Conservation (phyloP, 257 asterid genomes). For the Nicotiana otophora region DNA sequence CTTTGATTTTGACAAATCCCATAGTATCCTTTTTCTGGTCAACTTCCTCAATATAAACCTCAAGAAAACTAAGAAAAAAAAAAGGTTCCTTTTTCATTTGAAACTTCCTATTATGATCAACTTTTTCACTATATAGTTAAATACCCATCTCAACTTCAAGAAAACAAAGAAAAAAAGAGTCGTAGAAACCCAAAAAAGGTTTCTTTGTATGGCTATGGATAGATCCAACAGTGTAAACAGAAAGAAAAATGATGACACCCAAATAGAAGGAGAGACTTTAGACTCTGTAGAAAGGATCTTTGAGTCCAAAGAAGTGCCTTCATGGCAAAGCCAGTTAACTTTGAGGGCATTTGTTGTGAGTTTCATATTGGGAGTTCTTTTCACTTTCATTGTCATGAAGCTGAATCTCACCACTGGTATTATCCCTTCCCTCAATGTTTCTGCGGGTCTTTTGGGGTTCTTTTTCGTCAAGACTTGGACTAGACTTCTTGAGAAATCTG, state of each 20-base stretch:
- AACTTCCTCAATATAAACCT: not conserved
- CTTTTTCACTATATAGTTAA: not conserved
- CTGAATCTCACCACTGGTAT: slow-evolving; percentile 86
- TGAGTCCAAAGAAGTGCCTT: slow-evolving; percentile 67
- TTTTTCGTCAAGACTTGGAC: slow-evolving; percentile 89
- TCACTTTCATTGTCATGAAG: slow-evolving; percentile 92
- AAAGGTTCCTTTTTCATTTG: not conserved
- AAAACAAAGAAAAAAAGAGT: not conserved
- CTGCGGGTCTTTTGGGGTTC: slow-evolving; percentile 92
- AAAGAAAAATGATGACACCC: slow-evolving; percentile 11
- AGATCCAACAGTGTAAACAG: slow-evolving; percentile 4
- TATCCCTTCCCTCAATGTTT: slow-evolving; percentile 84
- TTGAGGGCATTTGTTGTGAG: slow-evolving; percentile 69
- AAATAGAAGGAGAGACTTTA: slow-evolving; percentile 11
- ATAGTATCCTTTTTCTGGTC: not conserved
- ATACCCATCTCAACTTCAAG: not conserved
- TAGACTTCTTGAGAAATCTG: slow-evolving; percentile 57
- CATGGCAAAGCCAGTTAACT: slow-evolving; percentile 85
- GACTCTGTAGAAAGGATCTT: slow-evolving; percentile 61
- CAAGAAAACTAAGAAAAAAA: not conserved
- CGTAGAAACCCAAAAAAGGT: not conserved
- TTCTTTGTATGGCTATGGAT: not conserved
- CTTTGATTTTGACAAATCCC: not conserved
- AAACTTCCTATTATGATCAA: not conserved
- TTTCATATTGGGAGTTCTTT: slow-evolving; percentile 53